These are phyloP conservation scores for Penicillium sp. DNA, from an alignment of 2,329 filamentous ascomycete species.

Conservation along the genomic window DNA sequence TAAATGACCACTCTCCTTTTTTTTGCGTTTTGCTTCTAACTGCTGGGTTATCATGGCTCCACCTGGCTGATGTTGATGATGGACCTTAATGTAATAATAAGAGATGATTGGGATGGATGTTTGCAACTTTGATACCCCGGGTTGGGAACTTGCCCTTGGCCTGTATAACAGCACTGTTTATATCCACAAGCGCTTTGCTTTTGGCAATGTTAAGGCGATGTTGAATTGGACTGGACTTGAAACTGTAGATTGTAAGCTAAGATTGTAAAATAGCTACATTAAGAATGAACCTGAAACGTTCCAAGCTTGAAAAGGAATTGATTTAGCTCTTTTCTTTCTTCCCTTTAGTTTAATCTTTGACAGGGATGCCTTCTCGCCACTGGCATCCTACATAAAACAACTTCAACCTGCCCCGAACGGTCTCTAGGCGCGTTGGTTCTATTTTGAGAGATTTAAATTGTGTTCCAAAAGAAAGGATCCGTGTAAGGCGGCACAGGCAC, in stretches of 20 bases:
- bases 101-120: conserved; percentile 7
- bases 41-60: neutral
- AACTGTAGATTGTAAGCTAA: neutral
- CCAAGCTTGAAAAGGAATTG: too few relatives aligned
- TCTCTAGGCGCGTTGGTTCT: too few relatives aligned
- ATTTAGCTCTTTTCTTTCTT: too few relatives aligned
- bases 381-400: too few relatives aligned
- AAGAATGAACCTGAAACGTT: too few relatives aligned
- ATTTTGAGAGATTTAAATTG: too few relatives aligned
- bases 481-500: neutral
- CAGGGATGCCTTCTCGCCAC: too few relatives aligned
- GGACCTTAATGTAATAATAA: neutral
- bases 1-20: conserved; percentile 8
- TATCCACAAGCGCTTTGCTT: neutral
- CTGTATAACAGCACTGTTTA: conserved; percentile 3
- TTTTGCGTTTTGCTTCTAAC: neutral
- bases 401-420: too few relatives aligned
- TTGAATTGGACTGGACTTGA: neutral
- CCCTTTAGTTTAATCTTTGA: too few relatives aligned
- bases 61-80: neutral
- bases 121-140: conserved; percentile 7
- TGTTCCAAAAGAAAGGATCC: too few relatives aligned
- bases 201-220: neutral
- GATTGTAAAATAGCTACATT: neutral
- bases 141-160: neutral